Percentiles rank a stretch among this genome's conserved stretches.
Evolutionary conservation across 345 rosid genomes (phyloP).

Genomic region (Eucalyptus albens): DNA sequence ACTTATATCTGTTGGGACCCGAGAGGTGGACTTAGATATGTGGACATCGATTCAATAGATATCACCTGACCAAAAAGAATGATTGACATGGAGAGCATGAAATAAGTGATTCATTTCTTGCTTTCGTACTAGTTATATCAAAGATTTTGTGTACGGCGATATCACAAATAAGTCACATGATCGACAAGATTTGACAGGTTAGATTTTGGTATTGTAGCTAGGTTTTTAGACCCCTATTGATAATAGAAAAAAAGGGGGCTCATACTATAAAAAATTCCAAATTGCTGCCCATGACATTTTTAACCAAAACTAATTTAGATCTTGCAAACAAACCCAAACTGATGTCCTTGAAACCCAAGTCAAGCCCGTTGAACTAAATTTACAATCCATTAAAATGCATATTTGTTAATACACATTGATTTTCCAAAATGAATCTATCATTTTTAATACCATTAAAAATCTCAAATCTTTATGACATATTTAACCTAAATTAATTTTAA

Average conservation of each 20-base stretch:
- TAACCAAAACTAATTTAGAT: background rate
- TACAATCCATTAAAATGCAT: background rate
- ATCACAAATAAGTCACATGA: background rate
- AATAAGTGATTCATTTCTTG: background rate
- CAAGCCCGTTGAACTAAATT: background rate
- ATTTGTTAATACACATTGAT: background rate
- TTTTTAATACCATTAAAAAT: background rate
- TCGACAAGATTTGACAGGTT: background rate
- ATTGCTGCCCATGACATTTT: accelerated
- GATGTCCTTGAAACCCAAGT: background rate
- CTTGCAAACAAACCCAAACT: background rate
- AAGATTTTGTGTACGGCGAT: background rate
- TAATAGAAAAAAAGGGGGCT: no score
- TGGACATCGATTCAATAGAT: background rate
- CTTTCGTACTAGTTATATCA: background rate
- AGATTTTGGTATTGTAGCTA: background rate
- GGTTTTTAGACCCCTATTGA: background rate
- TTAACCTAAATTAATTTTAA: background rate
- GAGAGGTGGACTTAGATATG: background rate
- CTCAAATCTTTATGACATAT: background rate
- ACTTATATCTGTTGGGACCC: background rate
- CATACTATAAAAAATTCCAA: background rate
- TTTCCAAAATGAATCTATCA: no score
- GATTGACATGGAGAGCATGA: background rate
- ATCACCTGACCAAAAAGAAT: background rate